Conservation (phyloP, 73 alveolate species). For the Symbiodinium natans region DNA sequence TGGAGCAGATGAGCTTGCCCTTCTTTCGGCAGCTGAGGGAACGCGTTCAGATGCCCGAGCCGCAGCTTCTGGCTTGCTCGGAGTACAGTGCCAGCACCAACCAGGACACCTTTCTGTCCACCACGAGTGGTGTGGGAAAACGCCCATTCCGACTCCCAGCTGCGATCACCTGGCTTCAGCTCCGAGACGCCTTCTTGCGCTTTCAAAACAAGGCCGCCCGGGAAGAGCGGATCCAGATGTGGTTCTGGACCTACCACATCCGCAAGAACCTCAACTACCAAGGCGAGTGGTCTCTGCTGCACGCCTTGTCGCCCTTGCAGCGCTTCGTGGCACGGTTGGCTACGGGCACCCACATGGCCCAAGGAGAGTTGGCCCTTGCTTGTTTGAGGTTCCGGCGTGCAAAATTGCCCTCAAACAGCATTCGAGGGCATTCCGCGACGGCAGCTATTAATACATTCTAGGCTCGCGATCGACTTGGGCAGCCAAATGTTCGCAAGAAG, state of each 20-base stretch:
- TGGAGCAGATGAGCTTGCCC: constrained; percentile 44
- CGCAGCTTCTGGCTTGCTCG: constrained; percentile 76
- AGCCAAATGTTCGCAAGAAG: too few relatives aligned
- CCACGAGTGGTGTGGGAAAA: constrained; percentile 44
- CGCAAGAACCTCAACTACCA: constrained; percentile 74
- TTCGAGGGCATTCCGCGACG: too few relatives aligned
- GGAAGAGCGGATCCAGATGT: constrained; percentile 54
- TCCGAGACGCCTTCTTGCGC: constrained; percentile 35
- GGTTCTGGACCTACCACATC: constrained; percentile 91
- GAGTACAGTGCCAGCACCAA: constrained; percentile 85
- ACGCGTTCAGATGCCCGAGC: constrained; percentile 40
- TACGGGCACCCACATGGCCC: background rate
- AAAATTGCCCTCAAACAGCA: too few relatives aligned
- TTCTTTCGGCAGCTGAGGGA: constrained; percentile 24
- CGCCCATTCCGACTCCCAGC: background rate
- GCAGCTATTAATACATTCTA: too few relatives aligned
- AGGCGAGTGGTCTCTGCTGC: background rate
- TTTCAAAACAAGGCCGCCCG: constrained; percentile 47
- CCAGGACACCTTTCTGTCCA: constrained; percentile 60
- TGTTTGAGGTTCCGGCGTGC: background rate
- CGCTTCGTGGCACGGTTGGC: background rate
- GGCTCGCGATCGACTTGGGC: too few relatives aligned
- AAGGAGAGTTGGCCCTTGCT: background rate
- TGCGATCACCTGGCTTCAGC: background rate
- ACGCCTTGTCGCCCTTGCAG: background rate